A percentile compares a stretch with the other conserved stretches of the same genome.
These are phyloP conservation scores for Elaeis oleifera DNA, from an alignment of 202 grass and related monocot species.

Conservation along the genomic window DNA sequence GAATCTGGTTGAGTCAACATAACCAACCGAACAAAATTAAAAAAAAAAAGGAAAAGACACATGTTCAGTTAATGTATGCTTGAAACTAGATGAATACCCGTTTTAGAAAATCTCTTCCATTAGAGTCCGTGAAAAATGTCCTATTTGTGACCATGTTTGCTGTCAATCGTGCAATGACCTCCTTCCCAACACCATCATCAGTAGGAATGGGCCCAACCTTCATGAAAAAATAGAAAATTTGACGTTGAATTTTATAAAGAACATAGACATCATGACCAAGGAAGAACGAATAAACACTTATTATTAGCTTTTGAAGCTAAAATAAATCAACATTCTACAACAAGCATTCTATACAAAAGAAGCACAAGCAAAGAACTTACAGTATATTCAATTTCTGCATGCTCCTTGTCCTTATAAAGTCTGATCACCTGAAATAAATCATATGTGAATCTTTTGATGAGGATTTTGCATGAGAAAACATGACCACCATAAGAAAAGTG, in stretches of 20 bases:
- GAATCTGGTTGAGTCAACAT: too few species aligned
- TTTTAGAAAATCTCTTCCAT: conserved; percentile 33
- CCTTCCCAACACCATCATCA: conserved; percentile 40
- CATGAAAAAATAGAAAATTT: neutral
- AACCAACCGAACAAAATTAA: too few species aligned
- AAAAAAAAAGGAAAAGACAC: too few species aligned
- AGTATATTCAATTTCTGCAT: conserved; percentile 94
- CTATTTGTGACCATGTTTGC: conserved; percentile 34
- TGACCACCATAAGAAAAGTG: too few species aligned
- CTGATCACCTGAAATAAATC: conserved; percentile 55
- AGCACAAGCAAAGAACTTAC: conserved; percentile 31
- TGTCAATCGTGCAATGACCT: conserved; percentile 32
- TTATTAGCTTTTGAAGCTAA: neutral
- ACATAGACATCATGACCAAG: neutral
- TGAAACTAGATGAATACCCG: conserved; percentile 20
- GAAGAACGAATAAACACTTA: neutral
- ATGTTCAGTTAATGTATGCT: too few species aligned
- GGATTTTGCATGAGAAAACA: too few species aligned
- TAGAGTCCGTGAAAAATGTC: conserved; percentile 49
- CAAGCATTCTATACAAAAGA: neutral
- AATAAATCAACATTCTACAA: too few species aligned
- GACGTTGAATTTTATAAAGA: conserved; percentile 2
- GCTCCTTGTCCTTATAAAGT: conserved; percentile 78
- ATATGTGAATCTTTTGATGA: neutral
- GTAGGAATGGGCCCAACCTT: conserved; percentile 38